These are phyloP conservation scores for Linaria vulgaris DNA, from an alignment of 257 asterid species.

Conservation along the genomic window DNA sequence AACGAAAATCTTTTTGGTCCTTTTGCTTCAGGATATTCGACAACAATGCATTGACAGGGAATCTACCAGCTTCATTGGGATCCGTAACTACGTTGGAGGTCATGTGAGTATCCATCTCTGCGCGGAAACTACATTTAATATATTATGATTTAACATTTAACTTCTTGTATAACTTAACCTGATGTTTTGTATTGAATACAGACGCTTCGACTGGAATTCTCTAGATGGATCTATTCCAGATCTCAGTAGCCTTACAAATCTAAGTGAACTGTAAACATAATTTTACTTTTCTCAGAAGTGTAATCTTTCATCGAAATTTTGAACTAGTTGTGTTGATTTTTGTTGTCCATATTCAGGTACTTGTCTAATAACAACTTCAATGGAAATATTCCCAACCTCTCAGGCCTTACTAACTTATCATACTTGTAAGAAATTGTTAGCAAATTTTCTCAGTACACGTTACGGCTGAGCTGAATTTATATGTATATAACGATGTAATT, in stretches of 20 bases:
- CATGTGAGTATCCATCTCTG: slow-evolving; percentile 68
- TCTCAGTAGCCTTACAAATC: slow-evolving; percentile 52
- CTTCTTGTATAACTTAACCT: not conserved
- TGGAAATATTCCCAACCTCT: slow-evolving; percentile 64
- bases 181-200: slow-evolving; percentile 34
- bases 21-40: slow-evolving; percentile 59
- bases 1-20: not conserved
- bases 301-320: slow-evolving; percentile 1
- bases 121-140: not conserved
- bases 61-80: slow-evolving; percentile 61
- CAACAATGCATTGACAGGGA: slow-evolving; percentile 64
- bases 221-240: slow-evolving; percentile 48
- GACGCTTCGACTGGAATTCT: slow-evolving; percentile 74
- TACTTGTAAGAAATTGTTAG: slow-evolving; percentile 61
- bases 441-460: not conserved
- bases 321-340: slow-evolving; percentile 20
- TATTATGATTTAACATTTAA: slow-evolving; percentile 8
- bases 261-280: slow-evolving; percentile 66
- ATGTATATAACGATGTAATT: not conserved
- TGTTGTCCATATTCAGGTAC: slow-evolving; percentile 48
- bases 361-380: slow-evolving; percentile 65
- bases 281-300: not conserved
- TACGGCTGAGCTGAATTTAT: not conserved
- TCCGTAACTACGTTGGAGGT: slow-evolving; percentile 56
- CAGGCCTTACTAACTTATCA: slow-evolving; percentile 48